Conservation (phyloP, 768 basidiomycete species). For the Phaeotremella fagi region DNA sequence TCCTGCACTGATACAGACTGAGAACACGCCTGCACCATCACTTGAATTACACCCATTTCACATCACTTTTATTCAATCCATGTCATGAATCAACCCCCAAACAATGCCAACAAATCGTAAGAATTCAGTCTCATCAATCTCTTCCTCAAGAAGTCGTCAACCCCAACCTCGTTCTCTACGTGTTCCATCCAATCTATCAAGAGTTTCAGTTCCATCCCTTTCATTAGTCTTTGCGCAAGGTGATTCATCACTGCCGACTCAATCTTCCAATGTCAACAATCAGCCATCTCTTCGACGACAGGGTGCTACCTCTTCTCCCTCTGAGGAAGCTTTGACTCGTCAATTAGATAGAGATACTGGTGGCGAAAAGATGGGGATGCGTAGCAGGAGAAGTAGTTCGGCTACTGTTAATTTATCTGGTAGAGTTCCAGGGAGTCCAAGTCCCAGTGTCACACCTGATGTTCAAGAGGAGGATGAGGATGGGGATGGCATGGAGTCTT, state of each 20-base stretch:
- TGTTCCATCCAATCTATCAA: slow-evolving; percentile 3
- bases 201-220: slow-evolving; percentile 17
- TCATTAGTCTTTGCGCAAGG: slow-evolving; percentile 25
- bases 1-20: too few species aligned
- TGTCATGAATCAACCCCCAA: too few species aligned
- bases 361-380: slow-evolving; percentile 33
- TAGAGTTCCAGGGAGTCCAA: slow-evolving; percentile 12
- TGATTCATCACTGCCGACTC: slow-evolving; percentile 1
- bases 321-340: slow-evolving; percentile 26
- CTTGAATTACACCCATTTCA: too few species aligned
- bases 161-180: slow-evolving; percentile 18
- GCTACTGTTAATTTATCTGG: slow-evolving; percentile 25
- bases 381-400: slow-evolving; percentile 27
- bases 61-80: too few species aligned
- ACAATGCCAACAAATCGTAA: background rate
- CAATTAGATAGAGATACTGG: slow-evolving; percentile 39
- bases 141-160: background rate
- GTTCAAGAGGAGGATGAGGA: slow-evolving; percentile 23
- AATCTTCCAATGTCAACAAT: background rate
- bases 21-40: too few species aligned
- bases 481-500: background rate
- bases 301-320: slow-evolving; percentile 2
- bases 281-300: background rate
- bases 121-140: background rate
- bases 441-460: slow-evolving; percentile 4